Base-by-base conservation (phyloP, 176 grass and related monocot species). In the Phoenix roebelenii region DNA sequence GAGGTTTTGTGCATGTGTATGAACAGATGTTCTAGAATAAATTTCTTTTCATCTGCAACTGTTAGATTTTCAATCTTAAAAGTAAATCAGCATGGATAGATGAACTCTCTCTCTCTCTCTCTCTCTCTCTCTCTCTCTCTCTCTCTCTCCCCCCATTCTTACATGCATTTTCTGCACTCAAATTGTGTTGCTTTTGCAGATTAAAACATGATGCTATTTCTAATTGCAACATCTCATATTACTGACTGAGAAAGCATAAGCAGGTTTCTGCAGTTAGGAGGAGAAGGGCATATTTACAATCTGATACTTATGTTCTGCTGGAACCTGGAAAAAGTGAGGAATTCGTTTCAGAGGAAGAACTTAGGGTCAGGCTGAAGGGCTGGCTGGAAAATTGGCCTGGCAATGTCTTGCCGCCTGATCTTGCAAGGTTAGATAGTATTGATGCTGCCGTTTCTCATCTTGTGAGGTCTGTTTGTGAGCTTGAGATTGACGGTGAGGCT, bases 361-460 rank as follows among this genome's bases (percentile, higher is more conserved):
- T 97, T 51, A 63, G 85, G 73, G 65, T 3, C 1, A 64, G 77
- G 50, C 68, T 88, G 44, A 87, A 82, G 56, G 69, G 72, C 2
- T 91, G 87, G 83, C 76, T 91, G 52, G 67, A 88, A 60, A 60
- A 60, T 9, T 94, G 89, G 83, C 87, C 92, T 0, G 58, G 26
- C 32, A 65, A 77, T 19, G 49, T 12, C 19, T 68, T 97, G 60
- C 87, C 85, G 0, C 85, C 75, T 15, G 87, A 97, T 66, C 87
- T 97, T 5, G 75, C 92, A 3, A 72, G 9, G 58, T 85, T 90
- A 60, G 63, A 79, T 15, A 60, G 69, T 1, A 66, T 82, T 2
- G 92, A 91, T 57, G 92, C 75, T 59, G 87, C 83, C 35, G 87
- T 96, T 23, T 77, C 80, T 0, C 86, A 97, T 62, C 92, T 97